A percentile compares a stretch with the other conserved stretches of the same genome.
phyloP scores from a whole-genome alignment of 768 basidiomycete species.

The Kwoniella botswanensis region DNA sequence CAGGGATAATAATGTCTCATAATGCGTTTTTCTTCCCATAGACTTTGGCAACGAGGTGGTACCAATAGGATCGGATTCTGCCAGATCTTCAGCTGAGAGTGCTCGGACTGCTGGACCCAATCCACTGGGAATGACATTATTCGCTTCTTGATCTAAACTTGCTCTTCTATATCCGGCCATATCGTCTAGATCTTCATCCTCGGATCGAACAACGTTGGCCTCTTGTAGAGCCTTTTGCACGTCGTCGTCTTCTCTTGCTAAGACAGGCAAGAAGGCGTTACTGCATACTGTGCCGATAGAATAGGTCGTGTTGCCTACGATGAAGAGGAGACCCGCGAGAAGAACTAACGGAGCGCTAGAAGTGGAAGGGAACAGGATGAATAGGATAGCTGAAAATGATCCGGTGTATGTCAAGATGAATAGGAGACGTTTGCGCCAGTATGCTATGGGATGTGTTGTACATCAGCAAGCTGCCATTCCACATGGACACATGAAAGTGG shows the following conservation, averaged over 20 bases:
- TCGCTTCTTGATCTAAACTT: constrained; percentile 15
- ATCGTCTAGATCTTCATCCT: constrained; percentile 6
- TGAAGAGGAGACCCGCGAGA: constrained; percentile 70
- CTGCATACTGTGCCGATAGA: constrained; percentile 84
- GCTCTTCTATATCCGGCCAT: not conserved
- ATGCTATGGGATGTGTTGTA: constrained; percentile 56
- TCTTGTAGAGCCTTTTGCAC: constrained; percentile 17
- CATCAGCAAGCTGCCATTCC: not conserved
- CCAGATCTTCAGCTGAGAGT: constrained; percentile 39
- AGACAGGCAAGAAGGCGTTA: constrained; percentile 82
- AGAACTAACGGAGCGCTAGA: constrained; percentile 66
- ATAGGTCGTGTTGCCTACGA: constrained; percentile 82
- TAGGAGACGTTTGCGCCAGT: constrained; percentile 77
- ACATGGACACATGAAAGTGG: not conserved
- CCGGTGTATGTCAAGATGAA: constrained; percentile 76
- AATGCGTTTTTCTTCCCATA: constrained; percentile 60
- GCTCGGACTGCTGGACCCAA: constrained; percentile 24
- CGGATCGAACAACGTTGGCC: not conserved
- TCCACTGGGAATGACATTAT: constrained; percentile 8
- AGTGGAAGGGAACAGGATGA: constrained; percentile 74
- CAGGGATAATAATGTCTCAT: constrained; percentile 65
- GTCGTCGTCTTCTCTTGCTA: constrained; percentile 67
- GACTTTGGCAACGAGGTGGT: not conserved
- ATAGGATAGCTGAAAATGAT: constrained; percentile 69
- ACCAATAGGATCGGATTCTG: constrained; percentile 6